A percentile compares a stretch with the other conserved stretches of the same genome.
phyloP scores from a whole-genome alignment of 2,329 filamentous ascomycete genomes.

The Cladosporium velox region DNA sequence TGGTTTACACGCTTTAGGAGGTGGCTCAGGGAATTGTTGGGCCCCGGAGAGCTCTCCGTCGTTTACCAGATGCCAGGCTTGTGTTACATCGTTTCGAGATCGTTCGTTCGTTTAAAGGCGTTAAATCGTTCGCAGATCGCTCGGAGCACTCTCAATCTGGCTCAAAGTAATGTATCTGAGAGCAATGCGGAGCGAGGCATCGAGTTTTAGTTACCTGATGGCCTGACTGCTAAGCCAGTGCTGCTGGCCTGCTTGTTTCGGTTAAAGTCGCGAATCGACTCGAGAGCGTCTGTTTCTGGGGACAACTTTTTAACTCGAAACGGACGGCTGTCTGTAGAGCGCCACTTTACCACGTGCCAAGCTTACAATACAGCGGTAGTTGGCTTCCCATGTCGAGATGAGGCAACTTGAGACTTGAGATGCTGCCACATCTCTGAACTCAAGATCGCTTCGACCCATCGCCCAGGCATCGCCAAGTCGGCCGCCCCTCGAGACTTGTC shows the following conservation, averaged over 20 bases:
- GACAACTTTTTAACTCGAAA: background rate
- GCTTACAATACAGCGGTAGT: background rate
- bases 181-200: background rate
- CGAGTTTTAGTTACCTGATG: background rate
- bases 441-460: background rate
- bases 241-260: background rate
- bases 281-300: background rate
- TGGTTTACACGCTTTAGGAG: background rate
- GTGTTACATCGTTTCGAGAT: background rate
- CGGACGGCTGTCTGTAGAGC: background rate
- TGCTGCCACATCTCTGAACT: background rate
- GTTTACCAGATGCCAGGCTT: background rate
- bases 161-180: background rate
- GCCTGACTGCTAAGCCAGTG: background rate
- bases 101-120: background rate
- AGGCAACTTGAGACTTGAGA: background rate
- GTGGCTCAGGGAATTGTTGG: background rate
- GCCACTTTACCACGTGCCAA: background rate
- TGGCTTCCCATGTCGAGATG: background rate
- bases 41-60: background rate
- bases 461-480: conserved; percentile 5
- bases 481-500: background rate
- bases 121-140: background rate
- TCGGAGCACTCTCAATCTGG: background rate
- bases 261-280: background rate